Percentiles rank a stretch among this genome's conserved stretches.
phyloP scores from a whole-genome alignment of 768 basidiomycete species.

The Termitomyces heimii region DNA sequence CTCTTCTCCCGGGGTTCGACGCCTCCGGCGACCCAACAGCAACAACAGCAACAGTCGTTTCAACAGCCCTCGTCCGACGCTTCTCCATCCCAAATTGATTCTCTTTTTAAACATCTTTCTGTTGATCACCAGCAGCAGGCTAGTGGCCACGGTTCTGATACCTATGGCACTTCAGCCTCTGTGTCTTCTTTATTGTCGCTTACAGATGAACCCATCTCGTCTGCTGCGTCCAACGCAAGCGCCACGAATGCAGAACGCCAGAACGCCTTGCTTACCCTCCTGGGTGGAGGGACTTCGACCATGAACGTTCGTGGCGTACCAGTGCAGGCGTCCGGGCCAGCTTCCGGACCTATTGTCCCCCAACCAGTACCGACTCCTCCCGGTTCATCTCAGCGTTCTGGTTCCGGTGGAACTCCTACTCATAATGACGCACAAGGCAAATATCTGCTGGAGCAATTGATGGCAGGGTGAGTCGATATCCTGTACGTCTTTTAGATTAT shows the following conservation, averaged over 20 bases:
- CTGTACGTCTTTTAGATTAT: constrained; percentile 1
- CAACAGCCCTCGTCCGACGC: constrained; percentile 35
- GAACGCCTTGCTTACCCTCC: constrained; percentile 67
- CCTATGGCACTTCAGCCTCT: constrained; percentile 28
- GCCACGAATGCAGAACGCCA: constrained; percentile 57
- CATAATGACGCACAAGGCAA: constrained; percentile 68
- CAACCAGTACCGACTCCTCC: constrained; percentile 73
- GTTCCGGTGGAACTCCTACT: constrained; percentile 44
- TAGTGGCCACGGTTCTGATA: constrained; percentile 16
- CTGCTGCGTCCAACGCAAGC: constrained; percentile 35
- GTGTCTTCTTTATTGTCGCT: constrained; percentile 37
- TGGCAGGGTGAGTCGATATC: constrained; percentile 59
- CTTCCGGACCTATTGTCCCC: constrained; percentile 21
- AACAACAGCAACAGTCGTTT: constrained; percentile 26
- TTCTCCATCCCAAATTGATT: constrained; percentile 58
- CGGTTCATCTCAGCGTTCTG: constrained; percentile 49
- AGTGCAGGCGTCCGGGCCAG: constrained; percentile 12
- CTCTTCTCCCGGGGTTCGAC: constrained; percentile 53
- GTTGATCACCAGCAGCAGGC: constrained; percentile 29
- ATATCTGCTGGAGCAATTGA: constrained; percentile 71
- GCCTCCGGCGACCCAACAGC: constrained; percentile 32
- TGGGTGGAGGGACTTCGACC: constrained; percentile 37
- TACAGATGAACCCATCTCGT: constrained; percentile 38
- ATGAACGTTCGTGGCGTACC: constrained; percentile 18
- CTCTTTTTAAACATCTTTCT: constrained; percentile 56